Base-by-base conservation (phyloP, 345 rosid species). In the Jatropha curcas region DNA sequence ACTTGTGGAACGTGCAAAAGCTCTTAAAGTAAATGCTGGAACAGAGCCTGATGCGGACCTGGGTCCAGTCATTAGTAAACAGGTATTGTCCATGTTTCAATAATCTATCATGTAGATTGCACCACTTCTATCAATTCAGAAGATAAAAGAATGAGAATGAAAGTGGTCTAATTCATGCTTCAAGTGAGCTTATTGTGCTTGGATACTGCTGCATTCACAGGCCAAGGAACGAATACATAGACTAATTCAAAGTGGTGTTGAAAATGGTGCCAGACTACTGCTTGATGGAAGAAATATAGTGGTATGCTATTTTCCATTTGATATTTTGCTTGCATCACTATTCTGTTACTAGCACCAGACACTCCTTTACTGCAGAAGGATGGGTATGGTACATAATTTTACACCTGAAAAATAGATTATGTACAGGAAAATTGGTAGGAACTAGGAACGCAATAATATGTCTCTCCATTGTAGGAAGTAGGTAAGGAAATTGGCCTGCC, bases 21-120 rank as follows among this genome's bases (percentile, higher is more conserved):
- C 85, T 73, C 89, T 95, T 27, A 95, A 92, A 86, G 99, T 95
- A 81, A 89, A 81, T 77, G 83, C 93, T 57, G 99, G 99, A 72
- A 82, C 79, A 67, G 98, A 84, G 65, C 90, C 96, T 48, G 94
- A 87, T 78, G 89, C 96, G 61, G 98, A 95, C 82, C 90, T 95
- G 7, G 98, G 99, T 74, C 99, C 99, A 60, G 92, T 95, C 6
- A 95, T 95, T 71, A 95, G 96, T 77, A 95, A 87, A 72, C 88
- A 92, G 91, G 98, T 92, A 75, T 30, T n/a, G 24, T 61, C 2
- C n/a, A 27, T 34, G 10, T 65, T 43, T 67, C 30, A 14, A 30
- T 22, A 57, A 19, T 65, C 16, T 65, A 45, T 37, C 31, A 20
- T 41, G 52, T 35, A 53, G 20, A 52, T 53, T 53, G 43, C 57